phyloP scores from a whole-genome alignment of 2,329 filamentous ascomycete genomes.

The Stemphylium beticola region DNA sequence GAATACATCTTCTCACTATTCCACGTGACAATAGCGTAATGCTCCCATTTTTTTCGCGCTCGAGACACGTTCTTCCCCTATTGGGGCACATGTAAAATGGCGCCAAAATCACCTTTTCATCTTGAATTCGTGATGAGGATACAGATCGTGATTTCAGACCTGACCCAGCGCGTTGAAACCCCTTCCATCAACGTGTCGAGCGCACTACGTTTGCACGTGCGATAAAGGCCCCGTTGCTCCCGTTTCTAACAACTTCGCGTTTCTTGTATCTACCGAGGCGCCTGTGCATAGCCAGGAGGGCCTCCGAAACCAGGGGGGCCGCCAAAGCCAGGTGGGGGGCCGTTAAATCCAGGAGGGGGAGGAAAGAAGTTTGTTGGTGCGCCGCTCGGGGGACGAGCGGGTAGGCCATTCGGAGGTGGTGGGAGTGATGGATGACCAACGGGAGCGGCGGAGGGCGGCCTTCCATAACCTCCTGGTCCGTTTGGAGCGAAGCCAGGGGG shows the following conservation, averaged over 20 bases:
- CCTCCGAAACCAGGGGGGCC: slow-evolving; percentile 24
- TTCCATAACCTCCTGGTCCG: slow-evolving; percentile 18
- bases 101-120: neutral
- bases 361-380: slow-evolving; percentile 53
- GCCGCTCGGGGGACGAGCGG: slow-evolving; percentile 74
- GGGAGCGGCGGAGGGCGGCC: slow-evolving; percentile 34
- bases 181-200: neutral
- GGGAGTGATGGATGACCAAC: slow-evolving; percentile 57
- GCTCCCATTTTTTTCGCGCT: neutral
- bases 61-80: neutral
- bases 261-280: slow-evolving; percentile 12
- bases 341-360: slow-evolving; percentile 33
- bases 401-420: slow-evolving; percentile 65
- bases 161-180: neutral
- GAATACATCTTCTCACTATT: neutral
- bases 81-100: neutral
- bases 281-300: slow-evolving; percentile 19
- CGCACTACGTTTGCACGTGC: neutral
- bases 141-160: neutral
- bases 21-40: neutral
- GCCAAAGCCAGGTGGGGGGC: slow-evolving; percentile 31
- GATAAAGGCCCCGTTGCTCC: neutral
- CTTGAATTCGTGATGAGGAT: neutral
- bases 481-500: slow-evolving; percentile 45
- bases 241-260: neutral